A percentile compares a stretch with the other conserved stretches of the same genome.
Evolutionary conservation across 1,284 basidiomycete genomes (phyloP).

Genomic region (Xerocomus nothofagi): DNA sequence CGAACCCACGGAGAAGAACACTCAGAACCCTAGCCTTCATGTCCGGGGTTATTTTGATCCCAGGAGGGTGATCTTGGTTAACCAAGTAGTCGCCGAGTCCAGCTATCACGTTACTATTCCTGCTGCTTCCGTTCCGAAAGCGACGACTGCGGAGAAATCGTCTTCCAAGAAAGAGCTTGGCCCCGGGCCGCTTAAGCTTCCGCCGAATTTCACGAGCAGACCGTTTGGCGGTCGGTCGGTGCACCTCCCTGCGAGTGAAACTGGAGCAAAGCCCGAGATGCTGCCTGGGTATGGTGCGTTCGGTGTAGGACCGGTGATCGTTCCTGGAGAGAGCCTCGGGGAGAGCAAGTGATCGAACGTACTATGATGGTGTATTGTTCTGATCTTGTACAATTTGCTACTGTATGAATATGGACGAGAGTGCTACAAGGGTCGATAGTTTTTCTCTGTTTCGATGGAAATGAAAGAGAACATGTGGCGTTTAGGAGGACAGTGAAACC

Average conservation of each 20-base stretch:
- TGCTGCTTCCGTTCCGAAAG: conserved; percentile 20
- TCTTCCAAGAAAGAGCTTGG: conserved; percentile 28
- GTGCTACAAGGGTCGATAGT: not conserved
- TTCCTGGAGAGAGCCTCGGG: conserved; percentile 30
- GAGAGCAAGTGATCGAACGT: conserved; percentile 6
- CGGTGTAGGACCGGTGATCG: conserved; percentile 26
- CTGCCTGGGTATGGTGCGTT: conserved; percentile 28
- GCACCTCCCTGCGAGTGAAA: conserved; percentile 19
- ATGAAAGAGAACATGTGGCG: not conserved
- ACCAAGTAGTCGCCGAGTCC: conserved; percentile 30
- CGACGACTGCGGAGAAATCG: not conserved
- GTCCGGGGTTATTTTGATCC: conserved; percentile 34
- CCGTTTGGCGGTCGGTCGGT: conserved; percentile 22
- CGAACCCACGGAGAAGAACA: conserved; percentile 30
- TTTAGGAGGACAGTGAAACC: not conserved
- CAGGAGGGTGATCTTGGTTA: conserved; percentile 27
- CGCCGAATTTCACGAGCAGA: conserved; percentile 1
- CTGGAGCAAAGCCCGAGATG: conserved; percentile 17
- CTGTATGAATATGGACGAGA: not conserved
- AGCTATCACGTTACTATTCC: conserved; percentile 27
- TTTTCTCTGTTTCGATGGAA: conserved; percentile 4
- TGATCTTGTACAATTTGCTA: conserved; percentile 7
- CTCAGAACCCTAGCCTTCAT: conserved; percentile 9
- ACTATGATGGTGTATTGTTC: conserved; percentile 4
- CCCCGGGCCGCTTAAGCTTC: conserved; percentile 15